Evolutionary conservation across 352 stramenopile genomes (phyloP), one percentile per base, ranked within the genome.

Genomic region (Phytopythium cucurbitacearum): DNA sequence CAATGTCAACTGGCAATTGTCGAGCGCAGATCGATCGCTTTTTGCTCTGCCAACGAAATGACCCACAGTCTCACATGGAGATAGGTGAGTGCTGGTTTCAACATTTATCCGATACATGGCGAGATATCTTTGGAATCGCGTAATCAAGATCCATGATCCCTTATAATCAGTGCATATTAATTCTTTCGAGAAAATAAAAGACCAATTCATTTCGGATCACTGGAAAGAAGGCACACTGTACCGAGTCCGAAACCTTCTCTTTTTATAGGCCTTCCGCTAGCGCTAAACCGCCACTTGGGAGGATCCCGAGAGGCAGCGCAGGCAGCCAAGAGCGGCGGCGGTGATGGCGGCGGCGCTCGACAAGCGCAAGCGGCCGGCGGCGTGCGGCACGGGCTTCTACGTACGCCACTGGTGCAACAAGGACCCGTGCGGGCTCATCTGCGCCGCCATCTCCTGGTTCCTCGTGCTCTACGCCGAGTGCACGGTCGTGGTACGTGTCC

Each of bases 401-500:
- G 75, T 87, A 52, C 80, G 76, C 36, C 62, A 91, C 12, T 98
- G 91, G 91, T 93, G 85, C 59, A 97, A 97, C 64, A 80, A 61
- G 33, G 92, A 98, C 56, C 80, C 82, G 10, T 98, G 92, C 62
- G 92, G 92, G 0, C 54, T 97, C 37, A 85, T 97, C 44, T 97
- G 91, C 62, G 91, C 89, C 35, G 65, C 71, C 41, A 71, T 98
- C 45, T 97, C 92, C 3, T 97, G 88, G 85, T 80, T 89, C 34
- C 80, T 98, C 48, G 70, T 97, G 50, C 70, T 91, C 13, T 98
- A 96, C 64, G 87, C 85, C 40, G 89, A 97, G 70, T 96, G 87
- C 62, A 85, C 89, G 44, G 81, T 96, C 65, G 80, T 94, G 58
- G 86, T 95, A 67, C 16, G 73, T 76, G 13, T 28, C 12, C 15